Evolutionary conservation across 176 grass and related monocot genomes (phyloP).

Genomic region (Oryza longistaminata): DNA sequence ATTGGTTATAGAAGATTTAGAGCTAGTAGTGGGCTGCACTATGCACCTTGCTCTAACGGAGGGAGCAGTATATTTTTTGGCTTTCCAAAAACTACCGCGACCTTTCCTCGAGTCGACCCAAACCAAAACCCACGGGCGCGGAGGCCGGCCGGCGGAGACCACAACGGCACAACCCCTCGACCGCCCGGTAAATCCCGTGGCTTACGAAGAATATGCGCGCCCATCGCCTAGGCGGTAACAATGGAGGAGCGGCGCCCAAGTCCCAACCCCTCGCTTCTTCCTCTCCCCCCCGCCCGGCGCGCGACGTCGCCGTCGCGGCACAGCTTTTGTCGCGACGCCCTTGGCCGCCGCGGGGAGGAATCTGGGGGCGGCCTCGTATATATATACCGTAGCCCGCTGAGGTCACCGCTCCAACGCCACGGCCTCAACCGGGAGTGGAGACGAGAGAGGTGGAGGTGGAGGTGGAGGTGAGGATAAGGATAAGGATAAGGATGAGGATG

Average conservation of each 20-base stretch:
- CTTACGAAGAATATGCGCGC: constrained; percentile 45
- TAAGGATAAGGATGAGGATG: too few species aligned
- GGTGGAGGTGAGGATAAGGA: too few species aligned
- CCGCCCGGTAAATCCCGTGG: constrained; percentile 27
- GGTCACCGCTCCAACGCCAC: constrained; percentile 37
- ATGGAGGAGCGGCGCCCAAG: background rate
- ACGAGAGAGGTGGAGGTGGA: background rate
- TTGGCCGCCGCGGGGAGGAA: constrained; percentile 24
- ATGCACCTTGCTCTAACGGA: too few species aligned
- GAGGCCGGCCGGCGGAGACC: constrained; percentile 38
- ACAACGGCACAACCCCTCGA: constrained; percentile 14
- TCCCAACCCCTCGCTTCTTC: too few species aligned
- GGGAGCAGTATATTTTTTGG: background rate
- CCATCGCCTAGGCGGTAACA: constrained; percentile 22
- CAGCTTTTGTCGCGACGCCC: constrained; percentile 40
- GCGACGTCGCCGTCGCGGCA: constrained; percentile 29
- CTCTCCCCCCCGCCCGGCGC: too few species aligned
- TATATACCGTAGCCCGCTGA: background rate
- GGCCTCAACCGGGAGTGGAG: background rate
- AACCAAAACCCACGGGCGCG: background rate
- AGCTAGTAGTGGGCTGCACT: too few species aligned
- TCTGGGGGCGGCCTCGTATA: constrained; percentile 34
- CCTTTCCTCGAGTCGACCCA: background rate
- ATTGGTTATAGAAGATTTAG: too few species aligned
- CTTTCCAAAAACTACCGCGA: background rate